Conservation (phyloP, 768 basidiomycete species). For the Amanita jacksonii region DNA sequence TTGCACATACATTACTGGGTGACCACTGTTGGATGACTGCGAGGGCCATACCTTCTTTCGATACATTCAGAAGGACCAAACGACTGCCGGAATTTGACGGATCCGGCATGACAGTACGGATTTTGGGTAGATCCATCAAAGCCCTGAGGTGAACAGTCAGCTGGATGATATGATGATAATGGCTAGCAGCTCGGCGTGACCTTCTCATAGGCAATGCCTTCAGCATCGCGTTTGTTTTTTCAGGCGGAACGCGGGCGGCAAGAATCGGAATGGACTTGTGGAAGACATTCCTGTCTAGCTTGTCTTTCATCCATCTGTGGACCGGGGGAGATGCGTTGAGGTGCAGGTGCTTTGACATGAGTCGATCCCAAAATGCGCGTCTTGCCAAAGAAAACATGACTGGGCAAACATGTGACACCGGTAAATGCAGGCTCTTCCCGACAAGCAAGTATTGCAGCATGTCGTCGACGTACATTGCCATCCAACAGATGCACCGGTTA, state of each 20-base stretch:
- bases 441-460: slow-evolving; percentile 44
- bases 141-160: slow-evolving; percentile 26
- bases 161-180: background rate
- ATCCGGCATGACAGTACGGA: slow-evolving; percentile 49
- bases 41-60: slow-evolving; percentile 43
- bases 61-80: slow-evolving; percentile 58
- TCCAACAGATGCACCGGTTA: slow-evolving; percentile 64
- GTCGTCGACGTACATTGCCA: slow-evolving; percentile 89
- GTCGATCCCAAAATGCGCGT: background rate
- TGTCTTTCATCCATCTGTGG: slow-evolving; percentile 22
- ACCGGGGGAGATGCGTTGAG: slow-evolving; percentile 31
- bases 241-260: slow-evolving; percentile 52
- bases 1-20: slow-evolving; percentile 24
- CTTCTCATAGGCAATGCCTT: slow-evolving; percentile 49
- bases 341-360: slow-evolving; percentile 27
- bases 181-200: slow-evolving; percentile 33
- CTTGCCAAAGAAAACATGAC: no score
- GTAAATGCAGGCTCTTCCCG: slow-evolving; percentile 14
- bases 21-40: background rate
- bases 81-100: slow-evolving; percentile 37
- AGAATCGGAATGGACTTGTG: slow-evolving; percentile 56
- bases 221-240: slow-evolving; percentile 44
- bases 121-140: slow-evolving; percentile 60
- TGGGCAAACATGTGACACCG: background rate
- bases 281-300: slow-evolving; percentile 59